A percentile compares a stretch with the other conserved stretches of the same genome.
These are phyloP conservation scores for Fusarium zealandicum DNA, from an alignment of 2,329 filamentous ascomycete species.

Conservation along the genomic window DNA sequence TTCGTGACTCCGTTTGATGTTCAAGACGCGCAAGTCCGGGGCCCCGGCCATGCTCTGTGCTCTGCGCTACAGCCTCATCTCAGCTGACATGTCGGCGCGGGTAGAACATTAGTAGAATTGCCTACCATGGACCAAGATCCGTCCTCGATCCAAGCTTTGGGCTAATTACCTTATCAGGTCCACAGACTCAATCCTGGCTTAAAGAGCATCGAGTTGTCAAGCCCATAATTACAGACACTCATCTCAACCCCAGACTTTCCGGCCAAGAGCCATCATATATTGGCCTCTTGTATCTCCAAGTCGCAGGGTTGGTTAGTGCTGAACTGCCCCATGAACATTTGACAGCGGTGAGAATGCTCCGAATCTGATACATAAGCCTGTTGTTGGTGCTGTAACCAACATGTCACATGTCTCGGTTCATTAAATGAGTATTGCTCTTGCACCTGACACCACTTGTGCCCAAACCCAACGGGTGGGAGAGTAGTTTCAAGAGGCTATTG, in stretches of 20 bases:
- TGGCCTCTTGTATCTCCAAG: not conserved
- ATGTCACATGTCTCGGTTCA: not conserved
- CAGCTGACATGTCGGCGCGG: not conserved
- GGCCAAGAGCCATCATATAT: not conserved
- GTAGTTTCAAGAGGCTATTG: too few relatives aligned
- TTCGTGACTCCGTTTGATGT: not conserved
- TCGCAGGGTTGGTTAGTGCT: not conserved
- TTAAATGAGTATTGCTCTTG: not conserved
- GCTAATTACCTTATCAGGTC: not conserved
- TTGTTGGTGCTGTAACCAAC: slow-evolving; percentile 1
- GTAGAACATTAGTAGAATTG: not conserved
- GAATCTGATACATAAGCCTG: not conserved
- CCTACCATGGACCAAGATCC: too few relatives aligned
- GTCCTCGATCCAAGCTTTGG: not conserved
- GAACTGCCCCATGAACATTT: not conserved
- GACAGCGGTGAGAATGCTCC: slow-evolving; percentile 1
- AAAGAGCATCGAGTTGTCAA: not conserved
- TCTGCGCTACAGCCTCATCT: not conserved
- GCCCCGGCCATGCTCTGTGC: slow-evolving; percentile 2
- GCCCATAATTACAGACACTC: too few relatives aligned
- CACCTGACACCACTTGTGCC: not conserved
- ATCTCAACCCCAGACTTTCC: slow-evolving; percentile 1
- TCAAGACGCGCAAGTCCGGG: slow-evolving; percentile 1
- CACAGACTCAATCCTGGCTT: not conserved
- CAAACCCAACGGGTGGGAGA: too few relatives aligned